Percentiles rank a stretch among this genome's conserved stretches.
Evolutionary conservation across 2,329 filamentous ascomycete species (phyloP).

Genomic region (Aspergillus cejpii): DNA sequence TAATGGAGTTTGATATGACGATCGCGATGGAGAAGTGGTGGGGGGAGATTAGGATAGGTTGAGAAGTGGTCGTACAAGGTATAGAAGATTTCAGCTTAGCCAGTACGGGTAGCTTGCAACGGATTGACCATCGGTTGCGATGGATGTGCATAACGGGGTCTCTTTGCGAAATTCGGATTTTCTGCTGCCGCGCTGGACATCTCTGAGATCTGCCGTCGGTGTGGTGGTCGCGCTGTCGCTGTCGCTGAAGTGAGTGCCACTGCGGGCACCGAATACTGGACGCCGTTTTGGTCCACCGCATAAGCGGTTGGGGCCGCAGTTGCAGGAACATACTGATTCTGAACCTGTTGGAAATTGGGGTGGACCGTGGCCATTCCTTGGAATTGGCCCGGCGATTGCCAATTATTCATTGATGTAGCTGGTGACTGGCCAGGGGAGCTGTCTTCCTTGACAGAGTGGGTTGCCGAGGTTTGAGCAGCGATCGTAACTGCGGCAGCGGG

Average conservation of each 20-base stretch:
- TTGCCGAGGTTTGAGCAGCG: conserved; percentile 45
- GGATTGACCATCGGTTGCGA: conserved; percentile 43
- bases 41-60: not conserved
- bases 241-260: conserved; percentile 32
- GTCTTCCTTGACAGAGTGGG: conserved; percentile 56
- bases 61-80: conserved; percentile 2
- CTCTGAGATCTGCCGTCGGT: conserved; percentile 56
- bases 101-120: conserved; percentile 44
- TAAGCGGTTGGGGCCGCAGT: conserved; percentile 35
- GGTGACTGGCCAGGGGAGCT: conserved; percentile 58
- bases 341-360: conserved; percentile 42
- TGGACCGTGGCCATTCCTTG: conserved; percentile 53
- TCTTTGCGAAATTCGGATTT: conserved; percentile 49
- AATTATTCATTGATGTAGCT: conserved; percentile 52
- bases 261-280: conserved; percentile 35
- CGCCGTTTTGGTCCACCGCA: conserved; percentile 35
- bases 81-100: conserved; percentile 13
- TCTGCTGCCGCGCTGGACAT: conserved; percentile 51
- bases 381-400: conserved; percentile 57
- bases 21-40: not conserved
- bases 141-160: conserved; percentile 50
- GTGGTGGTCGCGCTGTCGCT: conserved; percentile 32
- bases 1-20: not conserved
- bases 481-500: conserved; percentile 40
- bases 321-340: conserved; percentile 38